A percentile compares a stretch with the other conserved stretches of the same genome.
Evolutionary conservation across 2,329 filamentous ascomycete species (phyloP).

Genomic region (Penicillium sp.): DNA sequence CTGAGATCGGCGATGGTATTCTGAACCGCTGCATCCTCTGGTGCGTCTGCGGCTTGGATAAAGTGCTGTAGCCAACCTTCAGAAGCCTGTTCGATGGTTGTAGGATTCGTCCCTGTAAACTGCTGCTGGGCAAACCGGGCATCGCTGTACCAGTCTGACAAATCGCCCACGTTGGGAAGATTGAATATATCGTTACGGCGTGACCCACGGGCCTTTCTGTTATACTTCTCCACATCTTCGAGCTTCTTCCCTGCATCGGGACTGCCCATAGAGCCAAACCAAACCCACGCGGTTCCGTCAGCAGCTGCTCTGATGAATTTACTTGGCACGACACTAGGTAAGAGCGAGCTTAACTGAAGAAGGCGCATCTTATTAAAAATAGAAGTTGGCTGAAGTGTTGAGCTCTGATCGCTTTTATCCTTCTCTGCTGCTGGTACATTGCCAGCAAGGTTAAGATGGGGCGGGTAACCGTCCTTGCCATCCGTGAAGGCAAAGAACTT

Average conservation of each 20-base stretch:
- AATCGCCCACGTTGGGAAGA: constrained; percentile 9
- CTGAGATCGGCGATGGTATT: constrained; percentile 3
- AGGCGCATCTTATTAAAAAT: no score
- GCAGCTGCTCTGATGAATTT: no score
- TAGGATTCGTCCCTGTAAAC: constrained; percentile 11
- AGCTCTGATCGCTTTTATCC: neutral
- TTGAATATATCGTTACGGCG: neutral
- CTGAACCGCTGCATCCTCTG: constrained; percentile 2
- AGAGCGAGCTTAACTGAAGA: no score
- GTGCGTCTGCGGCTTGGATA: constrained; percentile 2
- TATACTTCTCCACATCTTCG: no score
- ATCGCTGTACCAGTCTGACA: constrained; percentile 13
- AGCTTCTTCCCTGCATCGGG: no score
- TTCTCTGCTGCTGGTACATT: no score
- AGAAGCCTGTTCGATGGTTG: constrained; percentile 6
- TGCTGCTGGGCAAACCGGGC: constrained; percentile 10
- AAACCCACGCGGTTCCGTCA: no score
- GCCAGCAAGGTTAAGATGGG: constrained; percentile 4
- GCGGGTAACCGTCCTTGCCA: constrained; percentile 3
- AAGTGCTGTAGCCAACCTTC: constrained; percentile 6
- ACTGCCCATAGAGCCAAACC: no score
- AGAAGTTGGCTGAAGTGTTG: neutral
- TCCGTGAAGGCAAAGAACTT: constrained; percentile 6
- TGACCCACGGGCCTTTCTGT: no score
- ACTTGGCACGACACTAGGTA: no score